Evolutionary conservation across 1,284 basidiomycete genomes (phyloP).

Genomic region (Leccinum fallax): DNA sequence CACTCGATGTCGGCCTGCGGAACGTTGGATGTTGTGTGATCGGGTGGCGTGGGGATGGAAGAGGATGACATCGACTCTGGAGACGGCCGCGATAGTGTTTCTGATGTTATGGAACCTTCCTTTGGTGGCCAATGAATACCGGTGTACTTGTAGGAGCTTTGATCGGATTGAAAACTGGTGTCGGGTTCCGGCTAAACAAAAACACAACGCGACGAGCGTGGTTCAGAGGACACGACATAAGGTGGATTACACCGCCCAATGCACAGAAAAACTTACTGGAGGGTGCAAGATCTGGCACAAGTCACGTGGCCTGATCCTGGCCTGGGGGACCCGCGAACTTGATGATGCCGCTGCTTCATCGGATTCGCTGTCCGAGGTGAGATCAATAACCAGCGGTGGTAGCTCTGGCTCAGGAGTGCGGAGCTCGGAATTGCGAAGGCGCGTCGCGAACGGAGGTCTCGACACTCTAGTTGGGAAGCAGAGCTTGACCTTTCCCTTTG

Average conservation of each 20-base stretch:
- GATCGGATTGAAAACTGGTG: slow-evolving; percentile 1
- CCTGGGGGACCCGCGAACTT: not conserved
- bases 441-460: slow-evolving; percentile 20
- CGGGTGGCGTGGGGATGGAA: slow-evolving; percentile 1
- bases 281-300: not conserved
- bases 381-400: slow-evolving; percentile 25
- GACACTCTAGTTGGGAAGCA: slow-evolving; percentile 20
- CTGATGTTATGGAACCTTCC: slow-evolving; percentile 2
- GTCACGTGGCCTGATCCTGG: not conserved
- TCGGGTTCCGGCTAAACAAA: slow-evolving; percentile 15
- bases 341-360: slow-evolving; percentile 6
- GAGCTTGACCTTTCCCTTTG: slow-evolving; percentile 32
- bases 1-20: slow-evolving; percentile 2
- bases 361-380: slow-evolving; percentile 19
- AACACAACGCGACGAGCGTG: not conserved
- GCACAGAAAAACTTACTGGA: slow-evolving; percentile 17
- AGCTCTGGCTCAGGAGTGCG: slow-evolving; percentile 3
- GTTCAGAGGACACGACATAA: slow-evolving; percentile 2
- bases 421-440: slow-evolving; percentile 18
- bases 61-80: not conserved
- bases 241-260: not conserved
- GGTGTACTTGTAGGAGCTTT: not conserved
- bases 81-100: not conserved
- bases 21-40: not conserved
- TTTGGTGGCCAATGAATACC: slow-evolving; percentile 3